Evolutionary conservation across 345 rosid genomes (phyloP), one percentile per base, ranked within the genome.

Genomic region (Boechera divaricarpa): DNA sequence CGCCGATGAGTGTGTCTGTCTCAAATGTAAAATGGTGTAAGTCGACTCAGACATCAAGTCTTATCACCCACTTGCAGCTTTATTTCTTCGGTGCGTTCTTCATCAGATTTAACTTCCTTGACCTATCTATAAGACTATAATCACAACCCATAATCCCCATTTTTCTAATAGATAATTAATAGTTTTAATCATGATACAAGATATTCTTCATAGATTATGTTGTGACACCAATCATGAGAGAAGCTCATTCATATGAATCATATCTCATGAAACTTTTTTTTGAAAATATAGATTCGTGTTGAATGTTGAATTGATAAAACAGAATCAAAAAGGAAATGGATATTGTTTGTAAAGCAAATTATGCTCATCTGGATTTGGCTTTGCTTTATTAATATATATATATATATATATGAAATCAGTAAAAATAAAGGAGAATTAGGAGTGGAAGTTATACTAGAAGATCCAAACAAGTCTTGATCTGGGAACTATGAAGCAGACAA

Each of bases 51-150:
- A 77, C 77, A 77, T 35, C 77, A 49, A 63, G 54, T 65, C 63
- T 47, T 54, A 70, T 77, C 72, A 7, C 77, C 79, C 72, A 77
- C 81, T 77, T 65, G 81, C 67, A 64, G 61, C 76, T 65, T 77
- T 77, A 47, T 65, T 48, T 56, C 38, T 71, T 65, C 5, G 65
- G 81, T 77, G 81, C 81, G 76, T 72, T 72, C 77, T 77, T 71
- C 81, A 64, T 72, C 81, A 63, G 72, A 71, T 71, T 48, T 57
- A 77, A 71, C 77, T 38, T 48, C 54, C 68, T 58, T 65, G 29
- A 33, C 62, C 61, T 64, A 56, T 77, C 72, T 47, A 35, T 21
- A 21, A 21, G 21, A 21, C 21, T 21, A 21, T 54, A 18, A 63
- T 70, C 71, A 63, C 53, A 49, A 41, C 38, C 15, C 53, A 58